A percentile compares a stretch with the other conserved stretches of the same genome.
Conservation (phyloP, 768 basidiomycete genomes). For the Suillus subluteus region DNA sequence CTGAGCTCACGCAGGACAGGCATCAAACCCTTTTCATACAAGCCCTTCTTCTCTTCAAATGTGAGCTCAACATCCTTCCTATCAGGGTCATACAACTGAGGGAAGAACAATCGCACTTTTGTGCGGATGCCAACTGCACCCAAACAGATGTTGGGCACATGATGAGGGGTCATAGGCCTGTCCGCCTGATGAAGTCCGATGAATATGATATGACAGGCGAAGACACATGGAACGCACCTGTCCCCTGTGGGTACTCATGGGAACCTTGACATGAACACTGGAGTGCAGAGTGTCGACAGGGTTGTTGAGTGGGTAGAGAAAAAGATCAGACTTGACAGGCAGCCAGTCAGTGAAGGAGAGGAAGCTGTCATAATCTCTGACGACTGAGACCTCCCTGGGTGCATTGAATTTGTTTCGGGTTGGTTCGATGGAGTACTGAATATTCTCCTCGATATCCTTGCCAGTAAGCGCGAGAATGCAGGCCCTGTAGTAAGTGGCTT, state of each 20-base stretch:
- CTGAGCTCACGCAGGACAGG: not conserved
- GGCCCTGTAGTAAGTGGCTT: constrained; percentile 1
- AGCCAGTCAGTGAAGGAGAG: not conserved
- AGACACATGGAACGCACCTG: not conserved
- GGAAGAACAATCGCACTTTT: constrained; percentile 1
- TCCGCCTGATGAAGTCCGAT: not conserved
- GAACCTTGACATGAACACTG: not conserved
- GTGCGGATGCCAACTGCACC: not conserved
- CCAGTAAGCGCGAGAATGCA: not conserved
- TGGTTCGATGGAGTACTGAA: constrained; percentile 1
- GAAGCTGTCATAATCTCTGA: constrained; percentile 8
- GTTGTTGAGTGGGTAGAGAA: not conserved
- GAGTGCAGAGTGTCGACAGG: not conserved
- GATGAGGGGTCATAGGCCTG: not conserved
- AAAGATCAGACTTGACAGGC: not conserved
- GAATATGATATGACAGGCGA: not conserved
- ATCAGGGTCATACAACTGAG: not conserved
- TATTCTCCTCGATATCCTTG: not conserved
- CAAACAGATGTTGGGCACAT: constrained; percentile 8
- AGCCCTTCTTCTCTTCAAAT: not conserved
- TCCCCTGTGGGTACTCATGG: not conserved
- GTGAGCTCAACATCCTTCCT: not conserved
- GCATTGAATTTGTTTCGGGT: not conserved
- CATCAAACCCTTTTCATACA: not conserved
- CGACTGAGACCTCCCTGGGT: not conserved